A percentile compares a stretch with the other conserved stretches of the same genome.
These are phyloP conservation scores for Tuber aestivum DNA, from an alignment of 495 filamentous ascomycete genomes.

Conservation along the genomic window DNA sequence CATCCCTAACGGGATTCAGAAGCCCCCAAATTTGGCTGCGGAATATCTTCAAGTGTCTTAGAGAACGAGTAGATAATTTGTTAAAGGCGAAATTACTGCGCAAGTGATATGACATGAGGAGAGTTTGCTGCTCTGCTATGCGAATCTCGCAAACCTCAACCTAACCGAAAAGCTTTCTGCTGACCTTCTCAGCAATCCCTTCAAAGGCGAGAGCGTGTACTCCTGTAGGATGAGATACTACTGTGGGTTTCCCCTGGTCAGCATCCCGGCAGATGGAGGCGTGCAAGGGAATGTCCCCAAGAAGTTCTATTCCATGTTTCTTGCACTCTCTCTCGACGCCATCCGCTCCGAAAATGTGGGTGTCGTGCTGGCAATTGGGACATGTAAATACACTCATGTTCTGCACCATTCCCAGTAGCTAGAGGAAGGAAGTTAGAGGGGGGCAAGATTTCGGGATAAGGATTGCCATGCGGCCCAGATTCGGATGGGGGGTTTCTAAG, in stretches of 20 bases:
- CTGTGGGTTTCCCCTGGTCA: slow-evolving; percentile 81
- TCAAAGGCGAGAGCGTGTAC: slow-evolving; percentile 65
- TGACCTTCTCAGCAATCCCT: slow-evolving; percentile 60
- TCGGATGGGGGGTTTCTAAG: not conserved
- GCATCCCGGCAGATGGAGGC: slow-evolving; percentile 81
- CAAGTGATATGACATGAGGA: not conserved
- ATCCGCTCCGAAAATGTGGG: slow-evolving; percentile 69
- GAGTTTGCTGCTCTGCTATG: not conserved
- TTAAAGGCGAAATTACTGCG: not conserved
- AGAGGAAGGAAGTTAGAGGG: not conserved
- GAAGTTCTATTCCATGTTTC: slow-evolving; percentile 62
- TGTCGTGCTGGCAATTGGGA: slow-evolving; percentile 64
- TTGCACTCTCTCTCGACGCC: slow-evolving; percentile 54
- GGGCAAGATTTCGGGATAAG: not conserved
- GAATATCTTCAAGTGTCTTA: not conserved
- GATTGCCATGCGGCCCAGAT: not conserved
- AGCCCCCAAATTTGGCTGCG: not conserved
- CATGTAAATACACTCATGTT: slow-evolving; percentile 91
- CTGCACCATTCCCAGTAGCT: slow-evolving; percentile 80
- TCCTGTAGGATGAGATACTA: slow-evolving; percentile 75
- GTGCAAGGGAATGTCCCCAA: slow-evolving; percentile 89
- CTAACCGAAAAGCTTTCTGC: slow-evolving; percentile 44
- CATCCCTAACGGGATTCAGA: not conserved
- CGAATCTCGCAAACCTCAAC: not conserved
- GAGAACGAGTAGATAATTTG: not conserved